Evolutionary conservation across 2,329 filamentous ascomycete species (phyloP).

Genomic region (Ophiostoma ulmi): DNA sequence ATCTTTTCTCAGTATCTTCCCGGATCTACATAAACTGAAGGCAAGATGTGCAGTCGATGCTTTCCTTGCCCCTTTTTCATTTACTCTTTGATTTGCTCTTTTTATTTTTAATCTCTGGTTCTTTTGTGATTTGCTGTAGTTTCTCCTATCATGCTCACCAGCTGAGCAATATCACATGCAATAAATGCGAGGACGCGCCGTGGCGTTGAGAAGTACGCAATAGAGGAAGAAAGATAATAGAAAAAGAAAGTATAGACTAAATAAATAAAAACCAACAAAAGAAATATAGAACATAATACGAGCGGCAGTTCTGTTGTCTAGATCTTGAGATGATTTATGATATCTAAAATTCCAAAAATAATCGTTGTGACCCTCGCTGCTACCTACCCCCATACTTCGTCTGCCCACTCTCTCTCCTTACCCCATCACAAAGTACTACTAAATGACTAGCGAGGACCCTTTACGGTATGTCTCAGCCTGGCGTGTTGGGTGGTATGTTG

Average conservation of each 20-base stretch:
- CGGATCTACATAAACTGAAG: conserved; percentile 2
- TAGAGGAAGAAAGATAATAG: not conserved
- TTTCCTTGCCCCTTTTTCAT: no score
- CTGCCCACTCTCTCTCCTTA: not conserved
- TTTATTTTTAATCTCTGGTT: no score
- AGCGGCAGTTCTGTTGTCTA: not conserved
- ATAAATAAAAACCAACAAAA: not conserved
- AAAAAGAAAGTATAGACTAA: not conserved
- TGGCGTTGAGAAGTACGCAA: not conserved
- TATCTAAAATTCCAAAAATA: not conserved
- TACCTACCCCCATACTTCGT: not conserved
- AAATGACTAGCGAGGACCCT: not conserved
- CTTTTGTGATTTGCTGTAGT: not conserved
- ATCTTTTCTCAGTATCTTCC: not conserved
- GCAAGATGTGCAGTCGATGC: no score
- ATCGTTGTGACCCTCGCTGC: not conserved
- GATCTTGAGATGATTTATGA: not conserved
- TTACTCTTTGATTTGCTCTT: no score
- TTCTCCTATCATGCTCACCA: not conserved
- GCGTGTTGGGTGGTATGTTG: not conserved
- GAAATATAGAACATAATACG: not conserved
- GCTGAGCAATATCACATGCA: not conserved
- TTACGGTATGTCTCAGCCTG: not conserved
- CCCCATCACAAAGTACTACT: not conserved
- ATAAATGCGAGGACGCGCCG: not conserved